Conservation (phyloP, 1,284 basidiomycete species). For the Exobasidium rhododendri region DNA sequence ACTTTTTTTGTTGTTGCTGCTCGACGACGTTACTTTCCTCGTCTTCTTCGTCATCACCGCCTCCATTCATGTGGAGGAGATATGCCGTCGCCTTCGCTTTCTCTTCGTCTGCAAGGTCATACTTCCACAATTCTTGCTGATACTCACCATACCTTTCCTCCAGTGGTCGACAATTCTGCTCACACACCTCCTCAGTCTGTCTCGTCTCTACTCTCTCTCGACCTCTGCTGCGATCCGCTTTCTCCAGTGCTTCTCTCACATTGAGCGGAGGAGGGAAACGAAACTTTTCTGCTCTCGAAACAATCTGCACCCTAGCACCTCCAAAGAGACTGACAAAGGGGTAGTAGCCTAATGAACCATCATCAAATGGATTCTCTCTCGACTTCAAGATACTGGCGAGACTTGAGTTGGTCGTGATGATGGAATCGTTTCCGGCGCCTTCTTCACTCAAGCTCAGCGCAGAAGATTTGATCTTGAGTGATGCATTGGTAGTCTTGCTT, state of each 20-base stretch:
- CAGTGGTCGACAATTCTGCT: conserved; percentile 31
- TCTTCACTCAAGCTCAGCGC: conserved; percentile 7
- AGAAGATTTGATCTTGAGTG: neutral
- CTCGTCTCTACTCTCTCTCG: conserved; percentile 3
- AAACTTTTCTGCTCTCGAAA: conserved; percentile 74
- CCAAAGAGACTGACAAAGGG: conserved; percentile 91
- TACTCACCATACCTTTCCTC: conserved; percentile 33
- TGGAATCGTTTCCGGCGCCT: conserved; percentile 15
- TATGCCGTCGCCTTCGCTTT: conserved; percentile 1
- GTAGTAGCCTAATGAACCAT: conserved; percentile 92
- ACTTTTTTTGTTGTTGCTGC: neutral
- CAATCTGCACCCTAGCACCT: conserved; percentile 76
- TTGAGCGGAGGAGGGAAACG: conserved; percentile 64
- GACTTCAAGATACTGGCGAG: conserved; percentile 30
- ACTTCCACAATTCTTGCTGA: conserved; percentile 30
- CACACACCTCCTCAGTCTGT: conserved; percentile 13
- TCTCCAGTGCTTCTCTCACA: conserved; percentile 23
- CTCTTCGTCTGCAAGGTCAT: conserved; percentile 38
- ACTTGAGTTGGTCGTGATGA: conserved; percentile 30
- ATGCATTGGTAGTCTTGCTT: neutral
- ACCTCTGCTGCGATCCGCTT: conserved; percentile 7
- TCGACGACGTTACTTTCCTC: neutral
- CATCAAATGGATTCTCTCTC: conserved; percentile 76
- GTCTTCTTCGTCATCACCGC: conserved; percentile 1
- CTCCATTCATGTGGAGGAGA: neutral